Base-by-base conservation (phyloP, 2,329 filamentous ascomycete genomes). In the Coniochaeta sp. region DNA sequence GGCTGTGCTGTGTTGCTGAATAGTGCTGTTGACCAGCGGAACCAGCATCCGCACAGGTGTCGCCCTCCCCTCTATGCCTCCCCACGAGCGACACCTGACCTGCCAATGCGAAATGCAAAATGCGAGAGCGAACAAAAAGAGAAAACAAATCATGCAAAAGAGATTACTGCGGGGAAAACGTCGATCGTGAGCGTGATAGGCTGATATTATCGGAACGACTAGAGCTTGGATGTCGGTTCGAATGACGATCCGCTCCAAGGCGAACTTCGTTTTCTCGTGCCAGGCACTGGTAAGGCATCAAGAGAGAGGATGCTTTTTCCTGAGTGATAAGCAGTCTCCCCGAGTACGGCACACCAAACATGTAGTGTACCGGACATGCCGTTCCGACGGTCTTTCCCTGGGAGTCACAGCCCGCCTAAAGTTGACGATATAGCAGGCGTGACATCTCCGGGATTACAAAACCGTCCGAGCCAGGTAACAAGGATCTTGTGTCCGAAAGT, bases 321-420 rank as follows among this genome's bases (percentile, higher is more conserved):
- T 56, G 14, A n/a, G 30, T 19, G 34, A n/a, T 36, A 22, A 56
- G 28, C 47, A 17, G 14, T 55, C 54, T 44, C 12, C n/a, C 55
- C 19, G 26, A 17, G 58, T 52, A 61, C 70, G 70, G 70, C 68
- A 72, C 68, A 58, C 69, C 66, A 61, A 65, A 57, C 47, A 50
- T 55, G 22, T 64, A 66, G 67, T 67, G 67, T 71, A 74, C 70
- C 72, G 73, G 74, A 40, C 66, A 69, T 74, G 73, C 74, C 74
- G 72, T 76, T 76, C 73, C 69, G 65, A 71, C 69, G 68, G 65
- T 61, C 56, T 50, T 59, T 3, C 54, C 30, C 10, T 26, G 26
- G 26, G 54, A 36, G n/a, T 24, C 30, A 44, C 19, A 38, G 24
- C 17, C 38, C 16, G 19, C 58, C 52, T n/a, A 14, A n/a, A 16